Percentiles rank a stretch among this genome's conserved stretches.
These are phyloP conservation scores for Saitoella complicata DNA, from an alignment of 805 yeast species.

Conservation along the genomic window DNA sequence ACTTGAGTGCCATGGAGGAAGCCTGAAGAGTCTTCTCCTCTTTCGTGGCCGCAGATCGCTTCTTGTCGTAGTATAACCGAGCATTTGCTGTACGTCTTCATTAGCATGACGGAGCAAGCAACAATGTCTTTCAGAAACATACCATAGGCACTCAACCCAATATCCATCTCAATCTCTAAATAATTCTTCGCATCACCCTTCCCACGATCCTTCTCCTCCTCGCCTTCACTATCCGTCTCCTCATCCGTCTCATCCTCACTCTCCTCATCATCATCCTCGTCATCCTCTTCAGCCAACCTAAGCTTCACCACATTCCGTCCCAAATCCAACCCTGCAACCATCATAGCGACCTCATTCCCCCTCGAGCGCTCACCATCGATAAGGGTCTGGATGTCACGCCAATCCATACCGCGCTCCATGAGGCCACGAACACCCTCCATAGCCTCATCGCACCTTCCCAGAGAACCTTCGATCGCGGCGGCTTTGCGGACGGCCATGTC, in stretches of 20 bases:
- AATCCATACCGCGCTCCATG: slow-evolving; percentile 76
- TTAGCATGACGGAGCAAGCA: no score
- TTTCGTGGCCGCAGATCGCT: slow-evolving; percentile 59
- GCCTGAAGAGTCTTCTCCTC: slow-evolving; percentile 67
- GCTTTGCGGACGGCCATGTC: slow-evolving; percentile 52
- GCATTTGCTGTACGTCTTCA: slow-evolving; percentile 46
- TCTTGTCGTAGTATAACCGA: slow-evolving; percentile 58
- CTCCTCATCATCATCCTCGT: slow-evolving; percentile 14
- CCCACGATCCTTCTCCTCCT: slow-evolving; percentile 13
- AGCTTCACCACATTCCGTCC: slow-evolving; percentile 50
- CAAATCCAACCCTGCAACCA: slow-evolving; percentile 56
- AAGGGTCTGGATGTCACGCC: slow-evolving; percentile 73
- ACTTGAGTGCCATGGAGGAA: slow-evolving; percentile 60
- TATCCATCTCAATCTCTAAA: slow-evolving; percentile 47
- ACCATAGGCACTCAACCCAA: slow-evolving; percentile 49
- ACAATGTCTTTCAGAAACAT: no score
- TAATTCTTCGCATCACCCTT: slow-evolving; percentile 9
- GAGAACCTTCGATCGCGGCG: slow-evolving; percentile 49
- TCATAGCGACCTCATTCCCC: slow-evolving; percentile 45
- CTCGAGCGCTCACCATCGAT: slow-evolving; percentile 52
- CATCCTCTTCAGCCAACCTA: slow-evolving; percentile 28
- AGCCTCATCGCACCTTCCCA: slow-evolving; percentile 57
- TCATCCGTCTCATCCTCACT: background rate
- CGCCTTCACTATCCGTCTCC: slow-evolving; percentile 6
- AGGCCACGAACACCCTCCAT: slow-evolving; percentile 48